phyloP scores from a whole-genome alignment of 345 rosid species.

The Salix dunnii region DNA sequence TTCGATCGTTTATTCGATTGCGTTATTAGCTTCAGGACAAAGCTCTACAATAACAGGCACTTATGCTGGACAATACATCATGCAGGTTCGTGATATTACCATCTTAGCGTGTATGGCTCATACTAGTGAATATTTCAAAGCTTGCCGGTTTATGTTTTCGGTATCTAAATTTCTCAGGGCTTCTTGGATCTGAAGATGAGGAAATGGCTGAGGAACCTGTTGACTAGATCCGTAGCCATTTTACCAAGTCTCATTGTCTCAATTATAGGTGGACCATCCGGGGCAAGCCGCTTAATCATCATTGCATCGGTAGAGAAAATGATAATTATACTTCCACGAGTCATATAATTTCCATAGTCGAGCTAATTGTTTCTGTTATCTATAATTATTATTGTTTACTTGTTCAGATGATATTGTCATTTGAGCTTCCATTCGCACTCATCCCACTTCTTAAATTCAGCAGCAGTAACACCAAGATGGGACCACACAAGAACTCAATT shows the following conservation, averaged over 20 bases:
- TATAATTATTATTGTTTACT: no score
- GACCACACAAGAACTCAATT: constrained; percentile 60
- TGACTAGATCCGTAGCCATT: constrained; percentile 59
- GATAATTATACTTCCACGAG: no score
- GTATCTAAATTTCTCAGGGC: constrained; percentile 32
- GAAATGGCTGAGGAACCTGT: constrained; percentile 49
- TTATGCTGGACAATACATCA: constrained; percentile 54
- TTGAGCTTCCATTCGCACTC: constrained; percentile 68
- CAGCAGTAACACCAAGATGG: constrained; percentile 60
- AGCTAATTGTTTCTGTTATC: no score
- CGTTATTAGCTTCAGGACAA: constrained; percentile 60
- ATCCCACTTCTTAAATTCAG: constrained; percentile 73
- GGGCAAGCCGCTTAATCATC: constrained; percentile 59
- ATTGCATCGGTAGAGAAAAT: constrained; percentile 48
- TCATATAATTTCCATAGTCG: no score
- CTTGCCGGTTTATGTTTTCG: no score
- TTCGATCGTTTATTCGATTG: constrained; percentile 39
- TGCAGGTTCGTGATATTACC: constrained; percentile 11
- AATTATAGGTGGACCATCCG: constrained; percentile 53
- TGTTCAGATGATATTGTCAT: constrained; percentile 64
- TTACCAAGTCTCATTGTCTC: constrained; percentile 59
- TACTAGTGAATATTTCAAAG: no score
- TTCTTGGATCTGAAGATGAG: constrained; percentile 55
- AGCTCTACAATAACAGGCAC: constrained; percentile 60
- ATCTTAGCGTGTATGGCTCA: no score